Evolutionary conservation across 2,329 filamentous ascomycete species (phyloP), one percentile per base, ranked within the genome.

Genomic region (Talaromyces sp.): DNA sequence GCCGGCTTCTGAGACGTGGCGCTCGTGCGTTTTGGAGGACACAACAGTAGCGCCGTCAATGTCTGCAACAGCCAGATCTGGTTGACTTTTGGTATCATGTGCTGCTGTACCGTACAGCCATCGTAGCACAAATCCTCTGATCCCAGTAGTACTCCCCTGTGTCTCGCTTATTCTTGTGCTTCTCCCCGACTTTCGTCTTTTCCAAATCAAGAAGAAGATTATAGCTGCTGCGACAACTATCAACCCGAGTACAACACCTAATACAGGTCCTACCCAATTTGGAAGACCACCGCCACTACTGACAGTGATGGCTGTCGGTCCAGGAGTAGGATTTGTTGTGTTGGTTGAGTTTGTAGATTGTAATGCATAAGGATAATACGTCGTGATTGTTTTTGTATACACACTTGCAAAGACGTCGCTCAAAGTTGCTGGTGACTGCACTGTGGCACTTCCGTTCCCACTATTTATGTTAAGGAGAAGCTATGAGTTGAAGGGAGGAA

Each of bases 351-450:
- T 66, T 13, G 62, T 49, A 27, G 58, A 22, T 24, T 58, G 43
- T 16, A 50, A 33, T 3, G 45, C 19, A 63, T 90, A 91, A 0
- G 89, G 89, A 70, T 87, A 90, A 72, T 84, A 89, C 0, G 79
- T 83, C 8, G 76, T 79, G 50, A 90, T 84, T 69, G 79, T 77
- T 9, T 79, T 83, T 3, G 85, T 78, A 69, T 91, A 91, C 5
- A 78, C 68, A 0, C 78, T 82, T 0, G 74, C 76, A 66, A 91
- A 90, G 19, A 90, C 74, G 6, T 73, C 73, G 0, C 72, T 78
- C 1, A 91, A 82, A 3, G 64, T 62, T 0, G 60, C 43, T 22
- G 76, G 76, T 6, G 68, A 61, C 2, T 66, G 68, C 1, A 58
- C 68, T 6, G 72, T 76, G 39, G 77, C 75, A 31, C 74, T 73